Percentiles rank a stretch among this genome's conserved stretches.
Evolutionary conservation across 1,284 basidiomycete species (phyloP).

Genomic region (Cryptococcus hybrid): DNA sequence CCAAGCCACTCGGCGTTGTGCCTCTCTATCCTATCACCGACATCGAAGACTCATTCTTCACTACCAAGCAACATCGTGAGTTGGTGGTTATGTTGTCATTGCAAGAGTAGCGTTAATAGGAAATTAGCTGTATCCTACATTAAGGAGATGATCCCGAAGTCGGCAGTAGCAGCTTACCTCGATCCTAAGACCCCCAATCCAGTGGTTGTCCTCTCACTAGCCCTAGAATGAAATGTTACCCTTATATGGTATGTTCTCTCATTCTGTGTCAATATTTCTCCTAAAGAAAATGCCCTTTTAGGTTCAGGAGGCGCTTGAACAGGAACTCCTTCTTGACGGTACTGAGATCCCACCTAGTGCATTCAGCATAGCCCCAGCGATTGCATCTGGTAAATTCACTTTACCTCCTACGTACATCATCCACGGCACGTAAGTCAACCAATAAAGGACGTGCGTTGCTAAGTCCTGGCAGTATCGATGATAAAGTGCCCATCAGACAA

Average conservation of each 20-base stretch:
- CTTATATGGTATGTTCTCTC: too few relatives aligned
- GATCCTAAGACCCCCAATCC: background rate
- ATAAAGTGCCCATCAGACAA: slow-evolving; percentile 12
- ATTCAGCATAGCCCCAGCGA: background rate
- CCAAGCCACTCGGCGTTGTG: slow-evolving; percentile 1
- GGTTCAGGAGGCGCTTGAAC: too few relatives aligned
- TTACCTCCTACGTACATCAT: slow-evolving; percentile 8
- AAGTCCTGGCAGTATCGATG: slow-evolving; percentile 3
- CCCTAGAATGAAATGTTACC: too few relatives aligned
- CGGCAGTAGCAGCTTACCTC: slow-evolving; percentile 2
- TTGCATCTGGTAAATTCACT: slow-evolving; percentile 5
- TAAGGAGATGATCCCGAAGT: background rate
- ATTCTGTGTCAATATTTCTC: too few relatives aligned
- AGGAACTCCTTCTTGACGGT: too few relatives aligned
- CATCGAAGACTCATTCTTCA: slow-evolving; percentile 9
- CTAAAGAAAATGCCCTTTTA: too few relatives aligned
- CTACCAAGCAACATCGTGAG: slow-evolving; percentile 13
- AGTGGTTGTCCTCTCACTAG: too few relatives aligned
- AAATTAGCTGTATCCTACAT: slow-evolving; percentile 3
- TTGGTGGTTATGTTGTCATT: background rate
- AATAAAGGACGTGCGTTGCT: too few relatives aligned
- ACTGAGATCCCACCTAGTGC: too few relatives aligned
- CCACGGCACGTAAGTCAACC: slow-evolving; percentile 11
- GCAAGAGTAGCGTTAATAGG: too few relatives aligned
- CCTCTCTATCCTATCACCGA: slow-evolving; percentile 15